Evolutionary conservation across 176 grass and related monocot species (phyloP).

Genomic region (Alloteropsis semialata): DNA sequence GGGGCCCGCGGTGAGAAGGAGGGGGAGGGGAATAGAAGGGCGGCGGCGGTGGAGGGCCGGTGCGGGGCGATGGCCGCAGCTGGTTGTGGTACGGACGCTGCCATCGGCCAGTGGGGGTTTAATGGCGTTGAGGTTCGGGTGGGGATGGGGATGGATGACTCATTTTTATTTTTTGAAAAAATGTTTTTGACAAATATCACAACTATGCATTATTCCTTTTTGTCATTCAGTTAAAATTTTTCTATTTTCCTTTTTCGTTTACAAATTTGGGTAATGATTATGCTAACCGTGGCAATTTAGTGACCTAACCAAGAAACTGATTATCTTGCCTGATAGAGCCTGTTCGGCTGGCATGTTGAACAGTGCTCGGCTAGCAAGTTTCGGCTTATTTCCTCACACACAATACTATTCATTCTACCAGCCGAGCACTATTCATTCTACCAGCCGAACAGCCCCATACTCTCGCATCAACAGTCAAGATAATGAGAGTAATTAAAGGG

Average conservation of each 20-base stretch:
- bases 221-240: not conserved
- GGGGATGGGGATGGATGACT: not conserved
- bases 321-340: no score
- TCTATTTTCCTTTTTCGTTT: not conserved
- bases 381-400: no score
- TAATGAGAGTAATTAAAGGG: no score
- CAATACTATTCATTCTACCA: no score
- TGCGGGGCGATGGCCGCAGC: not conserved
- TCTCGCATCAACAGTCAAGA: no score
- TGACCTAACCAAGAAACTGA: not conserved
- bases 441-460: no score
- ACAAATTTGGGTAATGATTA: not conserved
- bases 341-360: no score
- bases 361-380: no score
- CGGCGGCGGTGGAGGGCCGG: not conserved
- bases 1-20: not conserved
- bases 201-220: not conserved
- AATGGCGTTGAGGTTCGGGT: not conserved
- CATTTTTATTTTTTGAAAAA: not conserved
- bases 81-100: not conserved
- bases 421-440: no score
- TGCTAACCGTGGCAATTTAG: not conserved
- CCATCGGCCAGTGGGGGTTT: slow-evolving; percentile 21
- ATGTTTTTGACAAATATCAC: not conserved
- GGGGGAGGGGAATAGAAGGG: not conserved